Evolutionary conservation across 1,139 yeast species (phyloP), one percentile per base, ranked within the genome.

Genomic region (Starmera stellimalicola): DNA sequence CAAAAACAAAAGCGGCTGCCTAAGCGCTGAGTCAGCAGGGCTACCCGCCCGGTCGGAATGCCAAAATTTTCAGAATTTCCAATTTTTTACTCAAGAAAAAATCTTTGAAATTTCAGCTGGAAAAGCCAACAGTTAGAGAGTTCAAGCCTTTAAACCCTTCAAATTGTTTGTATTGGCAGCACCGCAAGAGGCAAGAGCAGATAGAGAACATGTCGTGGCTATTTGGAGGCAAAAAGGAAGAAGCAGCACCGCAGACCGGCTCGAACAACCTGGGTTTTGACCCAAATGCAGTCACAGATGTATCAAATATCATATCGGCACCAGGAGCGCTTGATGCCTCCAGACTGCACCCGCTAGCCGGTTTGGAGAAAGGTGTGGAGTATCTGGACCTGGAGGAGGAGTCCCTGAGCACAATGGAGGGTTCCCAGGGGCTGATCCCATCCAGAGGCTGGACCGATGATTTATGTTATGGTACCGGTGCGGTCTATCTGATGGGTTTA

Each of bases 401-500:
- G 51, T 69, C 78, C 45, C 64, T 87, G 44, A 73, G 76, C 34
- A 62, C 73, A 16, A 62, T 83, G 50, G 94, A 87, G 51, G 95
- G 95, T 28, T 75, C 94, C 1, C 84, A 83, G 54, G 95, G 95
- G 39, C 60, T 91, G 39, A 73, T 91, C 47, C 96, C 98, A 26
- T 82, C 94, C 26, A 80, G 96, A 63, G 94, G 93, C 51, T 91
- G 96, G 95, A 73, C 88, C 12, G 98, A 91, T 57, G 97, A 91
- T 60, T 70, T 91, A 45, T 87, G 96, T 70, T 91, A 93, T 61
- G 98, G 98, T 48, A 83, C 98, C 10, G 98, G 98, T 58, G 78
- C 95, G 10, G 88, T 87, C 32, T 91, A 91, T 57, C 68, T 91
- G 48, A 50, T 81, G 30, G 94, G 91, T 34, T 60, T 82, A 39